Percentiles rank a stretch among this genome's conserved stretches.
phyloP scores from a whole-genome alignment of 23 red algal species.

The Gracilaria vermiculophylla region DNA sequence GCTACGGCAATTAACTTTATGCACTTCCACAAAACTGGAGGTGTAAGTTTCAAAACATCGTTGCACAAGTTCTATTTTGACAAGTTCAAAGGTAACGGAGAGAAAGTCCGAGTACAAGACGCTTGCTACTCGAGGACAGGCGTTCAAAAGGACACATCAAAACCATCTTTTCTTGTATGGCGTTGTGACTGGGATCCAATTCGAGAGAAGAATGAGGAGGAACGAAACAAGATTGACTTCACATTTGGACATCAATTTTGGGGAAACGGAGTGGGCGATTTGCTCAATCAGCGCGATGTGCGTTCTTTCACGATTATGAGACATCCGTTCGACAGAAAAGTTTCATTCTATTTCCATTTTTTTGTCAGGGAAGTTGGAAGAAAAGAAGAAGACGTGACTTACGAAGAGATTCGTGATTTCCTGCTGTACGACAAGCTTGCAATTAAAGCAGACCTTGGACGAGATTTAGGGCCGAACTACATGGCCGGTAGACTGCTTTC shows the following conservation, averaged over 20 bases:
- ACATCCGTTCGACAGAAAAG: constrained; percentile 59
- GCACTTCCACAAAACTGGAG: constrained; percentile 69
- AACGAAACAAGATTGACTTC: constrained; percentile 44
- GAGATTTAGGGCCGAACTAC: constrained; percentile 62
- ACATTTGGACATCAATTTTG: constrained; percentile 63
- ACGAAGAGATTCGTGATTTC: constrained; percentile 50
- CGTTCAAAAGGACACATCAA: neutral
- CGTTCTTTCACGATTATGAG: constrained; percentile 52
- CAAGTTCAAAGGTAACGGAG: constrained; percentile 28
- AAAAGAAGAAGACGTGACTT: constrained; percentile 41
- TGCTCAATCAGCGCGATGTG: constrained; percentile 51
- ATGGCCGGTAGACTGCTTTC: constrained; percentile 56
- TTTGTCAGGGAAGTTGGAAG: constrained; percentile 60
- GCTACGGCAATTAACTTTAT: constrained; percentile 61
- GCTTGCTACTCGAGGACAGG: constrained; percentile 33
- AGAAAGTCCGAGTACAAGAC: constrained; percentile 9
- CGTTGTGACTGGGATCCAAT: constrained; percentile 67
- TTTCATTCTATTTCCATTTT: constrained; percentile 64
- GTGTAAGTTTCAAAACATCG: constrained; percentile 50
- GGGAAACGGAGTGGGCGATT: constrained; percentile 13
- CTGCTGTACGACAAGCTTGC: constrained; percentile 40
- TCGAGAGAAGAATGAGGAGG: constrained; percentile 13
- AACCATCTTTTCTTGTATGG: constrained; percentile 34
- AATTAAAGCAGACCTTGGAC: constrained; percentile 39
- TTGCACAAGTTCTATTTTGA: constrained; percentile 37